phyloP scores from a whole-genome alignment of 768 basidiomycete genomes.

The Tylopilus balloui region DNA sequence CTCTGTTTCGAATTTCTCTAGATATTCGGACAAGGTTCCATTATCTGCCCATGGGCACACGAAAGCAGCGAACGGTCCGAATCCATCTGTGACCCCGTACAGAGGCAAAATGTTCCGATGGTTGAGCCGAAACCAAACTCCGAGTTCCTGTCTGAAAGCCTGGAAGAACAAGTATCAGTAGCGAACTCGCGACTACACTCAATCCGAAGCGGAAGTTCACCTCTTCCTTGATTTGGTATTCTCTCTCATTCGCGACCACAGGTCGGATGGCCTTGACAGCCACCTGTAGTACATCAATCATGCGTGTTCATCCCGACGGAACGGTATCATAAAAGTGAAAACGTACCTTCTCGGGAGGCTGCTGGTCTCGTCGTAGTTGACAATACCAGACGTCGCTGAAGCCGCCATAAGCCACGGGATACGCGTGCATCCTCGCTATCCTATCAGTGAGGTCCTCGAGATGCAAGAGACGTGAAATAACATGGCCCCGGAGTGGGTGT shows the following conservation, averaged over 20 bases:
- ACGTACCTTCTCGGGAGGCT: slow-evolving; percentile 12
- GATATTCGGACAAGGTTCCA: slow-evolving; percentile 29
- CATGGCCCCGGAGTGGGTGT: not conserved
- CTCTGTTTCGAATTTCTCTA: slow-evolving; percentile 13
- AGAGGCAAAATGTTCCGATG: slow-evolving; percentile 33
- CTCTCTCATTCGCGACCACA: not conserved
- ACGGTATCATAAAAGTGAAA: not conserved
- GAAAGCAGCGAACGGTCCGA: slow-evolving; percentile 28
- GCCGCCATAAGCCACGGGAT: slow-evolving; percentile 27
- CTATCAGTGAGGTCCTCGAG: slow-evolving; percentile 14
- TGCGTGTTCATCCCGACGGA: not conserved
- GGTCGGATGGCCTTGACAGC: slow-evolving; percentile 27
- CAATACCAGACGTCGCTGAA: slow-evolving; percentile 32
- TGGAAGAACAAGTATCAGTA: slow-evolving; percentile 7
- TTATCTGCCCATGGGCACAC: slow-evolving; percentile 34
- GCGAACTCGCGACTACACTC: not conserved
- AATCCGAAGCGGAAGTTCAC: not conserved
- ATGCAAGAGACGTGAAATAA: too few relatives aligned
- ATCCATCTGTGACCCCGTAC: slow-evolving; percentile 24
- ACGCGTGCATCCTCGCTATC: slow-evolving; percentile 10
- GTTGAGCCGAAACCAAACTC: slow-evolving; percentile 26
- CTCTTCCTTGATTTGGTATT: slow-evolving; percentile 13
- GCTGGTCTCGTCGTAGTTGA: not conserved
- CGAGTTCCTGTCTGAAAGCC: slow-evolving; percentile 28
- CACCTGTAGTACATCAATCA: slow-evolving; percentile 10